These are phyloP conservation scores for Herpotrichia juniperi DNA, from an alignment of 2,329 filamentous ascomycete genomes.

Conservation along the genomic window DNA sequence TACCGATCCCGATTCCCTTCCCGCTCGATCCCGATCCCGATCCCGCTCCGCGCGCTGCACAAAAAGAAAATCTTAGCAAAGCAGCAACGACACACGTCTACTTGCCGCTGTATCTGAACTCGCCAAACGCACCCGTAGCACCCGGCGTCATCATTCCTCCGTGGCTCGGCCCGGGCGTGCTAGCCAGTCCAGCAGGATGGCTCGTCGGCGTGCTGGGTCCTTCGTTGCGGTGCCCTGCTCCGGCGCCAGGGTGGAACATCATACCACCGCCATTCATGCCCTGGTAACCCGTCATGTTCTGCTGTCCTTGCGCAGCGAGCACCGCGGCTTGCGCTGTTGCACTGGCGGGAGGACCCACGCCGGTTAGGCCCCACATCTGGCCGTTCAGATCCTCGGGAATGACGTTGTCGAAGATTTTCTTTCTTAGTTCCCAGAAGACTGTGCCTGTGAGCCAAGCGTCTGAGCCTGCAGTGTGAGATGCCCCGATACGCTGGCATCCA, in stretches of 20 bases:
- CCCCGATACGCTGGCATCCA: conserved; percentile 85
- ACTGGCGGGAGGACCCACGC: conserved; percentile 58
- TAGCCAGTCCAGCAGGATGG: conserved; percentile 56
- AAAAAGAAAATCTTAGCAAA: neutral
- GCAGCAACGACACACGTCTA: conserved; percentile 14
- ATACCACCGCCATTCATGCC: conserved; percentile 44
- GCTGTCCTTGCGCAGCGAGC: conserved; percentile 51
- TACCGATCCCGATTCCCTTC: too few species aligned
- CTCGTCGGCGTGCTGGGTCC: conserved; percentile 74
- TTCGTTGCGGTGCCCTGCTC: conserved; percentile 48
- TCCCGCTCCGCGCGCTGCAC: neutral
- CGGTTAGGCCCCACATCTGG: conserved; percentile 91
- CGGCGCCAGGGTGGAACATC: conserved; percentile 49
- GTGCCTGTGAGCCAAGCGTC: conserved; percentile 92
- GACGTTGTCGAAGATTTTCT: conserved; percentile 83
- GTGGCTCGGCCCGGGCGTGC: conserved; percentile 65
- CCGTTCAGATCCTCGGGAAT: conserved; percentile 82
- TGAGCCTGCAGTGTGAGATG: conserved; percentile 89
- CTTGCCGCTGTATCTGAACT: conserved; percentile 58
- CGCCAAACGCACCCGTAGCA: conserved; percentile 76
- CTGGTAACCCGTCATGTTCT: conserved; percentile 35
- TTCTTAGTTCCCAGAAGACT: conserved; percentile 92
- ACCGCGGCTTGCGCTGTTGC: conserved; percentile 57
- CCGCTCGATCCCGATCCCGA: too few species aligned
- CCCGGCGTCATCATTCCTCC: conserved; percentile 74